phyloP scores from a whole-genome alignment of 2,329 filamentous ascomycete species.

The Kalmusia sp. region DNA sequence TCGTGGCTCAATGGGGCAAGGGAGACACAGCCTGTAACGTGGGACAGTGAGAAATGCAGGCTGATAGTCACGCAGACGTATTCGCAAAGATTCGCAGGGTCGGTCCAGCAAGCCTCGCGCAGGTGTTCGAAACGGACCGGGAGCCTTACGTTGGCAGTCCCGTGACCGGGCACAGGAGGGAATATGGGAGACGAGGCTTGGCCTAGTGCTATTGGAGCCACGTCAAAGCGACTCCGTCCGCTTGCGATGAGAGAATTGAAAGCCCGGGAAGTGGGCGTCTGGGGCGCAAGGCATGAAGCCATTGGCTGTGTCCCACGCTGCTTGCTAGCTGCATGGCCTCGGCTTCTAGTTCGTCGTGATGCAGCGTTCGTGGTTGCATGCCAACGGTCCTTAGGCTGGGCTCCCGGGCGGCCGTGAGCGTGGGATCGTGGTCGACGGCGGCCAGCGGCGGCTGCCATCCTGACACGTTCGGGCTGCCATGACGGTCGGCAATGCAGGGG shows the following conservation, averaged over 20 bases:
- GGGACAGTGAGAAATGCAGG: constrained; percentile 37
- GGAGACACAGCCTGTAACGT: constrained; percentile 30
- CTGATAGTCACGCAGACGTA: constrained; percentile 41
- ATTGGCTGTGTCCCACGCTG: constrained; percentile 34
- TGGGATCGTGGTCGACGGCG: constrained; percentile 25
- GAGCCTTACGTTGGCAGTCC: constrained; percentile 40
- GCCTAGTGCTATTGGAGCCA: constrained; percentile 45
- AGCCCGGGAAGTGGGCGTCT: constrained; percentile 36
- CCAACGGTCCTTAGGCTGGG: constrained; percentile 14
- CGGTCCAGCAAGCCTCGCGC: constrained; percentile 34
- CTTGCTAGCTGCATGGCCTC: constrained; percentile 30
- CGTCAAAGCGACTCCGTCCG: constrained; percentile 38
- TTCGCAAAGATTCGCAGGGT: constrained; percentile 19
- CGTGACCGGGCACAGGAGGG: constrained; percentile 31
- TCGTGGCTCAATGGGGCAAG: constrained; percentile 38
- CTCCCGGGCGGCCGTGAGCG: constrained; percentile 25
- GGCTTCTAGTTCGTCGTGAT: constrained; percentile 28
- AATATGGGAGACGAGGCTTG: constrained; percentile 30
- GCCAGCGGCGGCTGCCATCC: constrained; percentile 28
- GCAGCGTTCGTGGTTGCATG: constrained; percentile 31
- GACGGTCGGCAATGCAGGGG: constrained; percentile 37
- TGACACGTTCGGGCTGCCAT: constrained; percentile 26
- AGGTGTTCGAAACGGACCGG: constrained; percentile 32
- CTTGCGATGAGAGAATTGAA: constrained; percentile 34
- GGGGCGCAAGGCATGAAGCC: constrained; percentile 24